These are phyloP conservation scores for Blastobotrys indianensis DNA, from an alignment of 1,139 yeast species.

Conservation along the genomic window DNA sequence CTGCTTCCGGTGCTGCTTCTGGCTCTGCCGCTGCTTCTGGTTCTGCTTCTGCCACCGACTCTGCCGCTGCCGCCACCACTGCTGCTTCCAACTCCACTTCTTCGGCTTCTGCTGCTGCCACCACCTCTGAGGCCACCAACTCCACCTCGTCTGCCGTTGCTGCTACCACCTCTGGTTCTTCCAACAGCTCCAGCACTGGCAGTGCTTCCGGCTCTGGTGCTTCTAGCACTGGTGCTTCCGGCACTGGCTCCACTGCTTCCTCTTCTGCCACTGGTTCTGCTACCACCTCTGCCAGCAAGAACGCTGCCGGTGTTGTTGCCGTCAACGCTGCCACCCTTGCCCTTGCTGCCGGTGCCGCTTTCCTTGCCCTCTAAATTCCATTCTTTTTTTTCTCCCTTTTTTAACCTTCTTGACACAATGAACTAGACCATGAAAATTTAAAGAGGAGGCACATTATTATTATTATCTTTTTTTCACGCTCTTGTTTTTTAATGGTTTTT, in stretches of 20 bases:
- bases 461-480: neutral
- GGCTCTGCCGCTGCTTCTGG: slow-evolving; percentile 16
- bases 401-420: slow-evolving; percentile 2
- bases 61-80: slow-evolving; percentile 11
- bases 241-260: slow-evolving; percentile 11
- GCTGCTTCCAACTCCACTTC: slow-evolving; percentile 13
- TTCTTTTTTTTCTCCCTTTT: neutral
- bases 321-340: slow-evolving; percentile 14
- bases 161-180: slow-evolving; percentile 12
- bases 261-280: slow-evolving; percentile 14
- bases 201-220: slow-evolving; percentile 15
- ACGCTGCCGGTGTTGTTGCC: slow-evolving; percentile 14
- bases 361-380: slow-evolving; percentile 20
- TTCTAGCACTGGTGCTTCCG: slow-evolving; percentile 11
- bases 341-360: slow-evolving; percentile 24
- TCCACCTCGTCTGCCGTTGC: slow-evolving; percentile 13
- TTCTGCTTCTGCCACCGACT: slow-evolving; percentile 15
- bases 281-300: slow-evolving; percentile 13
- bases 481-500: neutral
- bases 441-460: neutral
- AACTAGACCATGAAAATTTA: neutral
- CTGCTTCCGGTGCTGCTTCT: slow-evolving; percentile 17
- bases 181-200: slow-evolving; percentile 2
- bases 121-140: slow-evolving; percentile 13
- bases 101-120: slow-evolving; percentile 10